Evolutionary conservation across 2,329 filamentous ascomycete species (phyloP).

Genomic region (Geoglossum cookeanum): DNA sequence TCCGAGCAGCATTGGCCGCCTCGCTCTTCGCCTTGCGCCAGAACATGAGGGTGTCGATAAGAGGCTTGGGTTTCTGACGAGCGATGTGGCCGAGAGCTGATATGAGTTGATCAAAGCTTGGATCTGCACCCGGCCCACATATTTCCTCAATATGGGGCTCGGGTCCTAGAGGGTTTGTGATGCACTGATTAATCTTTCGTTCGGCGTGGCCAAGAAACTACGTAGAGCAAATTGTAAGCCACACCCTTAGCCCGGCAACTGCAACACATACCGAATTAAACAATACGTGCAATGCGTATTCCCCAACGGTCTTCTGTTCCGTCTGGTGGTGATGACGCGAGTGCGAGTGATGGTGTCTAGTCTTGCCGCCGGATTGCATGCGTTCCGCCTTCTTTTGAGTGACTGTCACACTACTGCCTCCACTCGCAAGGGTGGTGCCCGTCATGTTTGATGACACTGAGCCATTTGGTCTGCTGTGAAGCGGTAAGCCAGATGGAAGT

Average conservation of each 20-base stretch:
- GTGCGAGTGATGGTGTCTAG: constrained; percentile 56
- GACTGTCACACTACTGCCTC: constrained; percentile 2
- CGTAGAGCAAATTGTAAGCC: constrained; percentile 15
- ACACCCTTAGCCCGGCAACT: background rate
- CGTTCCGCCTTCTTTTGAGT: constrained; percentile 32
- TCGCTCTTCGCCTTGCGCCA: constrained; percentile 96
- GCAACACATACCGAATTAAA: constrained; percentile 58
- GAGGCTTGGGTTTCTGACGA: constrained; percentile 76
- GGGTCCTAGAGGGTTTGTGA: constrained; percentile 57
- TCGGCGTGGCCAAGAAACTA: constrained; percentile 93
- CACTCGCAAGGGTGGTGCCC: constrained; percentile 23
- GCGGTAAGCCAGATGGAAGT: background rate
- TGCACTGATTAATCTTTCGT: constrained; percentile 79
- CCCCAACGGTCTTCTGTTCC: constrained; percentile 83
- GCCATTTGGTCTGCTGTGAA: background rate
- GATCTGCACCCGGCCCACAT: constrained; percentile 76
- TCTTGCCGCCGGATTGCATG: constrained; percentile 43
- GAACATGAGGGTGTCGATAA: constrained; percentile 95
- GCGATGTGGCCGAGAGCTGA: constrained; percentile 86
- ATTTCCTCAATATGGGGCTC: constrained; percentile 75
- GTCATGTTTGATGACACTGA: background rate
- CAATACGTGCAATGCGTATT: constrained; percentile 90
- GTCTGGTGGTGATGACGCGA: constrained; percentile 48
- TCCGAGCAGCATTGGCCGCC: constrained; percentile 34
- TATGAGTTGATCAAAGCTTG: constrained; percentile 84